Conservation (phyloP, 1,139 yeast species). For the Protomyces pachydermus region DNA sequence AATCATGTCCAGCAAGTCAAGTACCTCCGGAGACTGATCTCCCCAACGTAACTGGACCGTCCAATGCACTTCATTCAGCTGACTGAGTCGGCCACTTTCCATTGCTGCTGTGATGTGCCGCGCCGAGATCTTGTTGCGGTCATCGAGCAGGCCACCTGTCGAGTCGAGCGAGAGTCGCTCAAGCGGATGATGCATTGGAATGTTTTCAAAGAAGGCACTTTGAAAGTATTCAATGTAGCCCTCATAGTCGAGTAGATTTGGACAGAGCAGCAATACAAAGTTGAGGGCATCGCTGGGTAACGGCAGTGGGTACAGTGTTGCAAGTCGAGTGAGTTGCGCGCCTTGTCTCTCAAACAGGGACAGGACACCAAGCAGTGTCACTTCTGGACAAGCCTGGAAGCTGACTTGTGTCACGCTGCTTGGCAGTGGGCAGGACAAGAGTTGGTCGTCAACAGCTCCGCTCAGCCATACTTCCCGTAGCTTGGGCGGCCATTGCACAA, state of each 20-base stretch:
- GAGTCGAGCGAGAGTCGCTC: conserved; percentile 66
- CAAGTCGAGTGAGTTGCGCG: conserved; percentile 53
- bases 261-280: conserved; percentile 66
- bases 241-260: conserved; percentile 57
- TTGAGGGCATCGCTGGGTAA: conserved; percentile 68
- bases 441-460: conserved; percentile 84
- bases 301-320: conserved; percentile 86
- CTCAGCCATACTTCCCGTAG: conserved; percentile 68
- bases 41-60: conserved; percentile 87
- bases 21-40: conserved; percentile 63
- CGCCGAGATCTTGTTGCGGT: conserved; percentile 58
- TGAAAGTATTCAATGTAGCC: conserved; percentile 81
- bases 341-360: conserved; percentile 62
- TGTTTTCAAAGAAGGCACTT: conserved; percentile 39
- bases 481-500: conserved; percentile 66
- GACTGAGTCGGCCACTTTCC: conserved; percentile 69
- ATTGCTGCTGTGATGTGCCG: conserved; percentile 82
- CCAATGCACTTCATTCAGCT: conserved; percentile 57
- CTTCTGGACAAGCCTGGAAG: conserved; percentile 80
- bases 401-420: conserved; percentile 63
- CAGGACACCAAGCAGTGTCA: conserved; percentile 54
- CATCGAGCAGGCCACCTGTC: conserved; percentile 65
- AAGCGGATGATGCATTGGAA: conserved; percentile 52
- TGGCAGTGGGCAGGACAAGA: conserved; percentile 68
- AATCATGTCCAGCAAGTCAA: conserved; percentile 39